A percentile compares a stretch with the other conserved stretches of the same genome.
Evolutionary conservation across 371 early-diverging fungal genomes (phyloP).

Genomic region (Syncephalastrum racemosum): DNA sequence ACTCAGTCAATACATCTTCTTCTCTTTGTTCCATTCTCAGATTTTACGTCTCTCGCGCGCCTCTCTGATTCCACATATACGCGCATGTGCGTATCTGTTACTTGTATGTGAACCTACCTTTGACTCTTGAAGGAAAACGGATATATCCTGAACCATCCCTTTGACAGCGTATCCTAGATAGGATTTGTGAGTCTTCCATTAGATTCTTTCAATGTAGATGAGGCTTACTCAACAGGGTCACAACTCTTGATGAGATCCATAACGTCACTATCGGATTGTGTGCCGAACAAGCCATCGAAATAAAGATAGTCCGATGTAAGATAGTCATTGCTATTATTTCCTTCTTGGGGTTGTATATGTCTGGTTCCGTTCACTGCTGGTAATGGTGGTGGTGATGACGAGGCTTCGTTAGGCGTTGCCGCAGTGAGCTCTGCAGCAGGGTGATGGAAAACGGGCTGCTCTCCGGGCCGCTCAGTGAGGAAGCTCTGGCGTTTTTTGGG

Average conservation of each 20-base stretch:
- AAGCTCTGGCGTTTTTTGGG: conserved; percentile 13
- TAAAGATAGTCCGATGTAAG: conserved; percentile 25
- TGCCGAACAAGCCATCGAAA: conserved; percentile 22
- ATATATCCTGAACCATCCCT: conserved; percentile 7
- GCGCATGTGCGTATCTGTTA: not conserved
- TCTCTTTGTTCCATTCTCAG: not conserved
- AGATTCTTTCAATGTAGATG: too few relatives aligned
- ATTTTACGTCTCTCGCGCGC: too few relatives aligned
- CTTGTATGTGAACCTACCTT: conserved; percentile 5
- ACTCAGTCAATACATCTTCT: not conserved
- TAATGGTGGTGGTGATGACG: not conserved
- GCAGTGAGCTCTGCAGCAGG: not conserved
- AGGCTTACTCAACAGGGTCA: conserved; percentile 34
- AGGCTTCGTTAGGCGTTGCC: not conserved
- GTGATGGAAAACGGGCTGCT: not conserved
- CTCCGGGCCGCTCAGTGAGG: not conserved
- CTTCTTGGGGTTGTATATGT: not conserved
- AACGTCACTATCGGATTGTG: conserved; percentile 32
- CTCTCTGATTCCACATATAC: too few relatives aligned
- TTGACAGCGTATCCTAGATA: conserved; percentile 2
- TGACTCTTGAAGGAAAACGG: conserved; percentile 10
- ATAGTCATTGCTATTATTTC: conserved; percentile 1
- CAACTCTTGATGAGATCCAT: conserved; percentile 29
- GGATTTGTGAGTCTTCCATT: not conserved
- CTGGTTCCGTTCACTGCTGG: conserved; percentile 1